Evolutionary conservation across 2,329 filamentous ascomycete genomes (phyloP).

Genomic region (Macrophomina tecta): DNA sequence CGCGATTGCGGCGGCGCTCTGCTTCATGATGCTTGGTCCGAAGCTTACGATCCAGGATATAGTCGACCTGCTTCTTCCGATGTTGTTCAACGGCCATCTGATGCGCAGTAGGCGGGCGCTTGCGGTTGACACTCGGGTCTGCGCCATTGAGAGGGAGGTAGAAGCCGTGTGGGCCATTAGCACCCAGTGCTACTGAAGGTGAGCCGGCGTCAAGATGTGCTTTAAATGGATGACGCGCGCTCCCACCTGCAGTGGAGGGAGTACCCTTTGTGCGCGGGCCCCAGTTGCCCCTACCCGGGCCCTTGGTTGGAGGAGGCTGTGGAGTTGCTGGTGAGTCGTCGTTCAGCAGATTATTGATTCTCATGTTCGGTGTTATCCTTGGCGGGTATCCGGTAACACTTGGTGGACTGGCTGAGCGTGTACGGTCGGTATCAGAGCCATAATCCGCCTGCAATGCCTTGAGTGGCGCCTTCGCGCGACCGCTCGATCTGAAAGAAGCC

Average conservation of each 20-base stretch:
- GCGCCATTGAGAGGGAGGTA: slow-evolving; percentile 60
- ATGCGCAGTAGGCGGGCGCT: slow-evolving; percentile 78
- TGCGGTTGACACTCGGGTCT: slow-evolving; percentile 57
- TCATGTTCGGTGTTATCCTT: slow-evolving; percentile 49
- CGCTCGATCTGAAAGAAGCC: slow-evolving; percentile 37
- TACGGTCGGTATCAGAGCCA: slow-evolving; percentile 54
- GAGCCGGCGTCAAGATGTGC: slow-evolving; percentile 29
- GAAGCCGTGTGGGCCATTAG: slow-evolving; percentile 60
- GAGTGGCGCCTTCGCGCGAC: slow-evolving; percentile 32
- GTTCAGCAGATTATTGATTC: slow-evolving; percentile 56
- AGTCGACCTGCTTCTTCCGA: slow-evolving; percentile 78
- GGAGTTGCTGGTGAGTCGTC: slow-evolving; percentile 47
- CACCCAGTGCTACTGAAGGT: slow-evolving; percentile 32
- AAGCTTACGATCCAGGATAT: slow-evolving; percentile 78
- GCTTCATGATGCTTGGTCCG: slow-evolving; percentile 69
- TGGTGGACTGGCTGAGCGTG: slow-evolving; percentile 52
- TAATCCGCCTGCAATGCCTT: slow-evolving; percentile 45
- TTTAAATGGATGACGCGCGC: slow-evolving; percentile 37
- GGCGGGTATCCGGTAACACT: slow-evolving; percentile 42
- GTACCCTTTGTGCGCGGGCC: slow-evolving; percentile 44
- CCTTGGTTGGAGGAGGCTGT: slow-evolving; percentile 41
- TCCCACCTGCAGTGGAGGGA: slow-evolving; percentile 32
- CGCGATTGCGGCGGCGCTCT: slow-evolving; percentile 65
- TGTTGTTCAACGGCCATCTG: slow-evolving; percentile 82
- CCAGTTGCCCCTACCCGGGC: slow-evolving; percentile 58